Conservation (phyloP, 352 stramenopile genomes). For the Phytopythium helicoides region DNA sequence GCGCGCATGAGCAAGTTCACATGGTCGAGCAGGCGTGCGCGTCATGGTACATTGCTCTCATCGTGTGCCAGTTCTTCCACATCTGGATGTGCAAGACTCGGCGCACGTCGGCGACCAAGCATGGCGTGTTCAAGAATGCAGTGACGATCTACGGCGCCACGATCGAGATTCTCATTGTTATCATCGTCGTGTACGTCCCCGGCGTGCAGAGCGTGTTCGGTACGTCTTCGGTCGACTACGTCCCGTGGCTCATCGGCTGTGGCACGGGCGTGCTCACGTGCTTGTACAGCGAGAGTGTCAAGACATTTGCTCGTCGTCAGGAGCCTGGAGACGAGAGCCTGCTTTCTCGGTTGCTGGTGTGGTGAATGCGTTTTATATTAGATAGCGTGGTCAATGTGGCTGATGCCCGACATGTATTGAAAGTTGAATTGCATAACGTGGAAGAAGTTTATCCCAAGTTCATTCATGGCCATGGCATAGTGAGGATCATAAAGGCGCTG, state of each 20-base stretch:
- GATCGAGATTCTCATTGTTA: slow-evolving; percentile 36
- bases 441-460: no score
- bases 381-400: no score
- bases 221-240: slow-evolving; percentile 27
- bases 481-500: no score
- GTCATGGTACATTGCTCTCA: slow-evolving; percentile 68
- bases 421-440: no score
- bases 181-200: slow-evolving; percentile 48
- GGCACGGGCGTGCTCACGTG: slow-evolving; percentile 28
- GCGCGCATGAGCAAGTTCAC: slow-evolving; percentile 37
- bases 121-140: slow-evolving; percentile 70
- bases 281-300: slow-evolving; percentile 42
- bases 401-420: no score
- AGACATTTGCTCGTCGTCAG: slow-evolving; percentile 23
- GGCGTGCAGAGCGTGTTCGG: slow-evolving; percentile 44
- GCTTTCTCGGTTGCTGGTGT: slow-evolving; percentile 16
- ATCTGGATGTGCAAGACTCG: slow-evolving; percentile 86
- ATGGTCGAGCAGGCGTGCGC: slow-evolving; percentile 61
- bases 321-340: slow-evolving; percentile 16
- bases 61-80: slow-evolving; percentile 83
- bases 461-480: no score
- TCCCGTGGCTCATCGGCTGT: slow-evolving; percentile 44
- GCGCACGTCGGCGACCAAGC: slow-evolving; percentile 58
- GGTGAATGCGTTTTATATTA: no score
- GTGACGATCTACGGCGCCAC: slow-evolving; percentile 67